phyloP scores from a whole-genome alignment of 106 monocot species.

The Apostasia ramifera region DNA sequence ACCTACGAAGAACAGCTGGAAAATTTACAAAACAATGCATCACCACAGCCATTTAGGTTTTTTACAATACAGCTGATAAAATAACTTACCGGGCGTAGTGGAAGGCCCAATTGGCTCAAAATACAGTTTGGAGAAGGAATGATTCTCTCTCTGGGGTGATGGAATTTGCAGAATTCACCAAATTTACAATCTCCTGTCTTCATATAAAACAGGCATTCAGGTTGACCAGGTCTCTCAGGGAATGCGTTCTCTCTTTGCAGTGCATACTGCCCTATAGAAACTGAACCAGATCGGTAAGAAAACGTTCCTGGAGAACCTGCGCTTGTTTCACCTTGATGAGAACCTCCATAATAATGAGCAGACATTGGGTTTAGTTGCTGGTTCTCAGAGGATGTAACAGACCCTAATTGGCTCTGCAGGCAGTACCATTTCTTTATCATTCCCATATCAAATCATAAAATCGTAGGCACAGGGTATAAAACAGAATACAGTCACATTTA shows the following conservation, averaged over 20 bases:
- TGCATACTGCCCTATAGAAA: slow-evolving; percentile 54
- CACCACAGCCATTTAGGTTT: too few species aligned
- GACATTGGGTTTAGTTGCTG: slow-evolving; percentile 44
- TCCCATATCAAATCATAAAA: too few species aligned
- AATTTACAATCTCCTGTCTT: slow-evolving; percentile 99
- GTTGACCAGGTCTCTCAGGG: slow-evolving; percentile 92
- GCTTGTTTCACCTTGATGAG: slow-evolving; percentile 50
- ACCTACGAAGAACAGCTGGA: too few species aligned
- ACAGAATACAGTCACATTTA: too few species aligned
- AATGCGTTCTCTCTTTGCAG: slow-evolving; percentile 71
- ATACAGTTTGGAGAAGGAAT: slow-evolving; percentile 82
- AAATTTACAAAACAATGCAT: too few species aligned
- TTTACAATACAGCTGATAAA: not conserved
- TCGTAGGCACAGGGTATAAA: too few species aligned
- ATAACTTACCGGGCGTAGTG: slow-evolving; percentile 78
- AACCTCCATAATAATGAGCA: slow-evolving; percentile 39
- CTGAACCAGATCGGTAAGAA: slow-evolving; percentile 53
- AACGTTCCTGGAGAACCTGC: slow-evolving; percentile 44
- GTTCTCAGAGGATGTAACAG: slow-evolving; percentile 62
- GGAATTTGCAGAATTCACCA: slow-evolving; percentile 85
- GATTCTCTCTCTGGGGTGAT: slow-evolving; percentile 89
- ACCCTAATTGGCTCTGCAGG: slow-evolving; percentile 64
- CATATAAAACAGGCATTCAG: slow-evolving; percentile 97
- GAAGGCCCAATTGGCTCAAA: slow-evolving; percentile 74
- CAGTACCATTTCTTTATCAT: not conserved